Evolutionary conservation across 1,139 yeast genomes (phyloP).

Genomic region (Saccharomyces hybrid): DNA sequence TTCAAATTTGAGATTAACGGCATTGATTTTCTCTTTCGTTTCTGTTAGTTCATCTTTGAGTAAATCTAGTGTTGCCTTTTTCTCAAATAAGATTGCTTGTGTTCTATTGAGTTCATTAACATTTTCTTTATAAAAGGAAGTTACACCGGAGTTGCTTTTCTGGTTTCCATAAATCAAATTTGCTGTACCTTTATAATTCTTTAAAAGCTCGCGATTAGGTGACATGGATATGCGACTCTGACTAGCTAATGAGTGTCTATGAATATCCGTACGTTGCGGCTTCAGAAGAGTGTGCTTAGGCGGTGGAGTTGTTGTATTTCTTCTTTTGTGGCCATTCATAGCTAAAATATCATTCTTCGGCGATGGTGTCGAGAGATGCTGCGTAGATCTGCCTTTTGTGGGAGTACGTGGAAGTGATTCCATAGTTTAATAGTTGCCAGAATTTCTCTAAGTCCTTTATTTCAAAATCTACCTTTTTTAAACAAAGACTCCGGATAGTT

Average conservation of each 20-base stretch:
- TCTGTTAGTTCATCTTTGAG: conserved; percentile 23
- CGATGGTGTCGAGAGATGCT: conserved; percentile 5
- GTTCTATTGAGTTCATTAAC: conserved; percentile 26
- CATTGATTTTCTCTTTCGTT: conserved; percentile 20
- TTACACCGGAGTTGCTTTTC: conserved; percentile 7
- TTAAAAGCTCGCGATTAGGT: neutral
- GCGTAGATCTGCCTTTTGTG: neutral
- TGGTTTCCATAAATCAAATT: neutral
- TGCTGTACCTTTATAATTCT: neutral
- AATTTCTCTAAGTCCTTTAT: neutral
- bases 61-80: conserved; percentile 25
- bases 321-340: conserved; percentile 5
- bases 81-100: conserved; percentile 23
- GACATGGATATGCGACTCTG: neutral
- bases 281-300: neutral
- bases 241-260: conserved; percentile 2
- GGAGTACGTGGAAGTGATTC: conserved; percentile 2
- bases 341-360: conserved; percentile 2
- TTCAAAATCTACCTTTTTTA: neutral
- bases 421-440: neutral
- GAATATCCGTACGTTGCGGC: conserved; percentile 4
- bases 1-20: conserved; percentile 14
- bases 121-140: conserved; percentile 29
- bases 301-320: conserved; percentile 10
- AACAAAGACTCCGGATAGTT: neutral